Evolutionary conservation across 768 basidiomycete species (phyloP).

Genomic region (Kwoniella botswanensis): DNA sequence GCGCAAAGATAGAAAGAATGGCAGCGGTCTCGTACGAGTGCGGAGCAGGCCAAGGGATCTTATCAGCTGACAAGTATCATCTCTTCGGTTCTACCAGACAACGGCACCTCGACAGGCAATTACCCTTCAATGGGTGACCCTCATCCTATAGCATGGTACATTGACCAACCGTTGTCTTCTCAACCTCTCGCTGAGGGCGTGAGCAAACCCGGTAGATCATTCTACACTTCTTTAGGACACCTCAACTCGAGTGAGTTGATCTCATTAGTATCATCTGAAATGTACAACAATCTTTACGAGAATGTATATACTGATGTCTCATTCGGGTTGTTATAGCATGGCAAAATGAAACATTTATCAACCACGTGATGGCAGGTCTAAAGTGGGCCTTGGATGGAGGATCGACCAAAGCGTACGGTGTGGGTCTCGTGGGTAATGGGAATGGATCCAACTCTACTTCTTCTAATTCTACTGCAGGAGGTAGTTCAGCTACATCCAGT

Average conservation of each 20-base stretch:
- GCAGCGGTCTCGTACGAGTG: too few relatives aligned
- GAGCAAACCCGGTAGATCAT: constrained; percentile 70
- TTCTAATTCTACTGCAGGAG: neutral
- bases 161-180: constrained; percentile 73
- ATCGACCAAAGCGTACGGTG: constrained; percentile 72
- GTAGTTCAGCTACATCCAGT: neutral
- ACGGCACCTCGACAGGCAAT: constrained; percentile 58
- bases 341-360: constrained; percentile 71
- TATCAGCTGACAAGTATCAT: too few relatives aligned
- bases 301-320: neutral
- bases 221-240: constrained; percentile 83
- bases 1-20: neutral
- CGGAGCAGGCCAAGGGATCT: too few relatives aligned
- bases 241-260: constrained; percentile 66
- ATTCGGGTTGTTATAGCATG: constrained; percentile 28
- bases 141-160: constrained; percentile 86
- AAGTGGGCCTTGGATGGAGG: constrained; percentile 73
- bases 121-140: constrained; percentile 71
- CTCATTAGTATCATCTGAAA: constrained; percentile 34
- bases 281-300: neutral
- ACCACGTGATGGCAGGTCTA: constrained; percentile 76
- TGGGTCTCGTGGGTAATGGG: constrained; percentile 67
- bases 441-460: constrained; percentile 6
- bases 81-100: constrained; percentile 29
- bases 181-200: constrained; percentile 58